Percentiles rank a stretch among this genome's conserved stretches.
Evolutionary conservation across 768 basidiomycete species (phyloP).

Genomic region (Tulasnella calospora): DNA sequence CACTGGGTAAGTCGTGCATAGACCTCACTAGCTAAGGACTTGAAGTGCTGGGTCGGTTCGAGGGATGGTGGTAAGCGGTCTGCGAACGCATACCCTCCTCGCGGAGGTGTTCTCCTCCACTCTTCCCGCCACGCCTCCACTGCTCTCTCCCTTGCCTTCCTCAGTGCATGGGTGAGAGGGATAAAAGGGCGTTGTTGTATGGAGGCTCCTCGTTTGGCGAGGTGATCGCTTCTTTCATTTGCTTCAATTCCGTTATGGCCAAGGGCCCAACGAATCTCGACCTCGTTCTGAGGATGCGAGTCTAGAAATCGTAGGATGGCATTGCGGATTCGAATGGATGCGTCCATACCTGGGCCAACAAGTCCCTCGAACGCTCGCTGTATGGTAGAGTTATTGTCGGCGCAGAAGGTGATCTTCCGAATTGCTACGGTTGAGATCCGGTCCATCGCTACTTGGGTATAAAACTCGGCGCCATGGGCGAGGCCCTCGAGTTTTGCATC

Average conservation of each 20-base stretch:
- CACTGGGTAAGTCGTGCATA: no score
- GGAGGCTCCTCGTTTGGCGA: conserved; percentile 10
- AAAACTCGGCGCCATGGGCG: not conserved
- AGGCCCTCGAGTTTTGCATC: conserved; percentile 16
- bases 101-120: not conserved
- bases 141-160: not conserved
- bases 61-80: not conserved
- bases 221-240: conserved; percentile 16
- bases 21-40: no score
- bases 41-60: not conserved
- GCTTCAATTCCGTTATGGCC: conserved; percentile 23
- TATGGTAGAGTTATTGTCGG: conserved; percentile 23
- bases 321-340: not conserved
- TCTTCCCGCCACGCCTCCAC: not conserved
- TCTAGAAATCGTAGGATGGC: conserved; percentile 6
- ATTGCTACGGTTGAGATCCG: not conserved
- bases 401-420: conserved; percentile 6
- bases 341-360: not conserved
- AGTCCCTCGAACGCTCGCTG: not conserved
- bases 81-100: not conserved
- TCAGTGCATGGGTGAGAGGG: not conserved
- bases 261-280: conserved; percentile 17
- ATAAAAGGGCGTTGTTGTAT: not conserved
- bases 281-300: conserved; percentile 8
- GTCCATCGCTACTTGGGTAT: not conserved